Percentiles rank a stretch among this genome's conserved stretches.
phyloP scores from a whole-genome alignment of 768 basidiomycete genomes.

The Galerina marginata region DNA sequence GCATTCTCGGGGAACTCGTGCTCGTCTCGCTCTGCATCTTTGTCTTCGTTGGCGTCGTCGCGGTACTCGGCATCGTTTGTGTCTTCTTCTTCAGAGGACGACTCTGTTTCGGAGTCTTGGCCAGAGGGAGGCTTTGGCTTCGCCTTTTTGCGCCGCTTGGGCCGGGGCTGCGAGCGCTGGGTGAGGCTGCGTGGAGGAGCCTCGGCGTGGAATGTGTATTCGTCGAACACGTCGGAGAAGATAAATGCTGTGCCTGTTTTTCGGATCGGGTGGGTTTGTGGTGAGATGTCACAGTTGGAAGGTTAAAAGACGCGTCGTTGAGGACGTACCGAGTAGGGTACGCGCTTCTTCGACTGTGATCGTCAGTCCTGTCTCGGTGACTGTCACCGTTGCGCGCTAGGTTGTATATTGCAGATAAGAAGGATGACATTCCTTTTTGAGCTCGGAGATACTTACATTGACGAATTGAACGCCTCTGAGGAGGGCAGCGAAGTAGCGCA shows the following conservation, averaged over 20 bases:
- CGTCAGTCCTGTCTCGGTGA: slow-evolving; percentile 72
- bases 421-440: no score
- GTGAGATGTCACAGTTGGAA: neutral
- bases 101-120: slow-evolving; percentile 21
- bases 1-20: slow-evolving; percentile 38
- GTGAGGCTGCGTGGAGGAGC: slow-evolving; percentile 17
- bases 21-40: slow-evolving; percentile 26
- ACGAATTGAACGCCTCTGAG: slow-evolving; percentile 83
- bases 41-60: slow-evolving; percentile 24
- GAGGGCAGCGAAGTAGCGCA: slow-evolving; percentile 79
- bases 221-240: slow-evolving; percentile 77
- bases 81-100: slow-evolving; percentile 27
- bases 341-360: slow-evolving; percentile 88
- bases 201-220: slow-evolving; percentile 69
- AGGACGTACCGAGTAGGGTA: slow-evolving; percentile 67
- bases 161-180: slow-evolving; percentile 7
- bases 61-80: slow-evolving; percentile 23
- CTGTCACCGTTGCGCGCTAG: slow-evolving; percentile 76
- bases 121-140: neutral
- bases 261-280: neutral
- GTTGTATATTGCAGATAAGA: slow-evolving; percentile 9
- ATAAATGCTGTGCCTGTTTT: slow-evolving; percentile 84
- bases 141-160: slow-evolving; percentile 11
- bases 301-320: slow-evolving; percentile 2
- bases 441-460: slow-evolving; percentile 56